phyloP scores from a whole-genome alignment of 2,329 filamentous ascomycete genomes.

The Lachnellula arida region DNA sequence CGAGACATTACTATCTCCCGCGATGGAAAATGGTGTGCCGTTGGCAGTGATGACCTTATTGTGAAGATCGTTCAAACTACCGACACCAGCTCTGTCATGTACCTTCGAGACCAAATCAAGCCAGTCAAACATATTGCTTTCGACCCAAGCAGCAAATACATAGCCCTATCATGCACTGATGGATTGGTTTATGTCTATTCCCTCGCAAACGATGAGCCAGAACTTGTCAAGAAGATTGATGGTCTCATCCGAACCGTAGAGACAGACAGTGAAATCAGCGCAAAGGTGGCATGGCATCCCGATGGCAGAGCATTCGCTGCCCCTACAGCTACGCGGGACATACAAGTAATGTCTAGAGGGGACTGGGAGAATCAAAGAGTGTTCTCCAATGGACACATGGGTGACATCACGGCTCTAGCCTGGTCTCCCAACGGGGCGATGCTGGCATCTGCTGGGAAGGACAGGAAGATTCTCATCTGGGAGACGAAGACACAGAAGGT shows the following conservation, averaged over 20 bases:
- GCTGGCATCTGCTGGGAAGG: conserved; percentile 65
- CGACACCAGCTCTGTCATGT: conserved; percentile 71
- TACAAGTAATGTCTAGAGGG: conserved; percentile 80
- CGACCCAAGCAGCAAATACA: conserved; percentile 69
- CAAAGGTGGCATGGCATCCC: conserved; percentile 82
- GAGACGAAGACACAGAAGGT: conserved; percentile 83
- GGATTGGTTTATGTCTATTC: conserved; percentile 90
- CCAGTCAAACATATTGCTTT: conserved; percentile 91
- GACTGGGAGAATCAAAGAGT: conserved; percentile 84
- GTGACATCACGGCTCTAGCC: conserved; percentile 78
- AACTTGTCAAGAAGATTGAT: conserved; percentile 78
- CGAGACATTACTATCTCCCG: conserved; percentile 79
- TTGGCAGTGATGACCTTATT: conserved; percentile 92
- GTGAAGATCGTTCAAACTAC: conserved; percentile 83
- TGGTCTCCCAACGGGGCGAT: conserved; percentile 96
- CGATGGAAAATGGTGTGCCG: conserved; percentile 82
- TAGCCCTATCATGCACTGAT: conserved; percentile 82
- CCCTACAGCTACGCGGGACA: conserved; percentile 74
- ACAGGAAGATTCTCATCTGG: conserved; percentile 75
- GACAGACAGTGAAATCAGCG: conserved; percentile 69
- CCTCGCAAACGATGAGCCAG: conserved; percentile 69
- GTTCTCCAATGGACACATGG: conserved; percentile 75
- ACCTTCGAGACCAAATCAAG: conserved; percentile 76
- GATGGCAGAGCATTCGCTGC: conserved; percentile 88
- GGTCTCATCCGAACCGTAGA: conserved; percentile 79